A percentile compares a stretch with the other conserved stretches of the same genome.
Evolutionary conservation across 768 basidiomycete species (phyloP).

Genomic region (Panellus pusillus): DNA sequence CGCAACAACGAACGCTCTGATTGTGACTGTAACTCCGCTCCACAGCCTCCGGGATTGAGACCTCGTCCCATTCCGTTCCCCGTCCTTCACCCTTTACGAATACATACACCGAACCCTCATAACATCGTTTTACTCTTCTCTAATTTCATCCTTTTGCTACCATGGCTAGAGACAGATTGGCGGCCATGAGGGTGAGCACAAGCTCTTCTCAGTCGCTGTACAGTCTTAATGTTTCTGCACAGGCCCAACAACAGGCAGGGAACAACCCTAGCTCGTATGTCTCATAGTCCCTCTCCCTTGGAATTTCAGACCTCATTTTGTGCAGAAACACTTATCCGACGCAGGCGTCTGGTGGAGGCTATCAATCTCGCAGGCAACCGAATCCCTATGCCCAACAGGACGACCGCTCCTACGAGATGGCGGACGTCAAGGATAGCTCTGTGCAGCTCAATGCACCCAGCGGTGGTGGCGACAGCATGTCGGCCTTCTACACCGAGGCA

Average conservation of each 20-base stretch:
- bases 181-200: slow-evolving; percentile 72
- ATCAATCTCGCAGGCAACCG: slow-evolving; percentile 44
- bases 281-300: slow-evolving; percentile 1
- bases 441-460: slow-evolving; percentile 42
- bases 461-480: slow-evolving; percentile 54
- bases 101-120: slow-evolving; percentile 22
- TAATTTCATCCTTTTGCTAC: slow-evolving; percentile 25
- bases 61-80: slow-evolving; percentile 3
- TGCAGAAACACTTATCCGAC: slow-evolving; percentile 64
- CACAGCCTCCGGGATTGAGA: slow-evolving; percentile 1
- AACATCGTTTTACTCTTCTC: slow-evolving; percentile 11
- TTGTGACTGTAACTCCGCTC: background rate
- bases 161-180: slow-evolving; percentile 91
- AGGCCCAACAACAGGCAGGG: slow-evolving; percentile 74
- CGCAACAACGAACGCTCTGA: background rate
- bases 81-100: slow-evolving; percentile 14
- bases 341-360: slow-evolving; percentile 53
- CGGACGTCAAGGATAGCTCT: slow-evolving; percentile 61
- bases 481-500: slow-evolving; percentile 75
- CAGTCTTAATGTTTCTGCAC: slow-evolving; percentile 15
- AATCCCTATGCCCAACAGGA: slow-evolving; percentile 74
- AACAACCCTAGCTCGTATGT: slow-evolving; percentile 50
- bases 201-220: slow-evolving; percentile 6
- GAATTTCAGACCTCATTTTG: slow-evolving; percentile 13
- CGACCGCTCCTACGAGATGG: slow-evolving; percentile 68